phyloP scores from a whole-genome alignment of 192 early-diverging fungal species.

The Gonapodya prolifera region DNA sequence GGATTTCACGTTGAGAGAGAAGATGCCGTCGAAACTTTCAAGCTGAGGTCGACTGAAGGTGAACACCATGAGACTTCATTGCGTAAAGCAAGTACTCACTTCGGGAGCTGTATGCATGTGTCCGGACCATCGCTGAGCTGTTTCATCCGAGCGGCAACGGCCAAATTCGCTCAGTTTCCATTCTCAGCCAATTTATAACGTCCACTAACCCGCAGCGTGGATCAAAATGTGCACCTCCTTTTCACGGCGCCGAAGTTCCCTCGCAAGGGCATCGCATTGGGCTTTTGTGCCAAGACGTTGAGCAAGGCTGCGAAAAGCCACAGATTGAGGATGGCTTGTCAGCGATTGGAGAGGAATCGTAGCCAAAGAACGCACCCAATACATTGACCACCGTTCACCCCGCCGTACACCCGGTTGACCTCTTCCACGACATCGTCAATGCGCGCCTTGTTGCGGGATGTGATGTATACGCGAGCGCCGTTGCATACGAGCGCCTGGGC shows the following conservation, averaged over 20 bases:
- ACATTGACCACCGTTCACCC: background rate
- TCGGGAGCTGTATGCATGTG: background rate
- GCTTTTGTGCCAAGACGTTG: background rate
- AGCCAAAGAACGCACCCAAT: background rate
- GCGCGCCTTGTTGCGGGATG: slow-evolving; percentile 46
- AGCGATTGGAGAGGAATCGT: background rate
- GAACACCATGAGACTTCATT: background rate
- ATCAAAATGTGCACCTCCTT: slow-evolving; percentile 2
- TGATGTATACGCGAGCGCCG: slow-evolving; percentile 53
- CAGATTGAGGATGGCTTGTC: background rate
- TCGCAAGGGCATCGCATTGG: background rate
- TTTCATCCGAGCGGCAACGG: background rate
- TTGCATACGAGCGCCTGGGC: background rate
- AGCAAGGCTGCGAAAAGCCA: background rate
- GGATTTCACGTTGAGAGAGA: slow-evolving; percentile 1
- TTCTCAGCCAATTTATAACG: background rate
- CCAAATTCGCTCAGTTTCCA: background rate
- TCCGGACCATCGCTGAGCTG: background rate
- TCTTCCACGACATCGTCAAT: slow-evolving; percentile 43
- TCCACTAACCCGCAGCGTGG: background rate
- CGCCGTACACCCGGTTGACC: slow-evolving; percentile 40
- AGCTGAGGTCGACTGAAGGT: background rate
- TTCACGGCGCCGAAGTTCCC: background rate
- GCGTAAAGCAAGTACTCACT: background rate
- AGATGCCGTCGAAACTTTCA: background rate